Base-by-base conservation (phyloP, 805 yeast genomes). In the Tetrapisispora fleetii region DNA sequence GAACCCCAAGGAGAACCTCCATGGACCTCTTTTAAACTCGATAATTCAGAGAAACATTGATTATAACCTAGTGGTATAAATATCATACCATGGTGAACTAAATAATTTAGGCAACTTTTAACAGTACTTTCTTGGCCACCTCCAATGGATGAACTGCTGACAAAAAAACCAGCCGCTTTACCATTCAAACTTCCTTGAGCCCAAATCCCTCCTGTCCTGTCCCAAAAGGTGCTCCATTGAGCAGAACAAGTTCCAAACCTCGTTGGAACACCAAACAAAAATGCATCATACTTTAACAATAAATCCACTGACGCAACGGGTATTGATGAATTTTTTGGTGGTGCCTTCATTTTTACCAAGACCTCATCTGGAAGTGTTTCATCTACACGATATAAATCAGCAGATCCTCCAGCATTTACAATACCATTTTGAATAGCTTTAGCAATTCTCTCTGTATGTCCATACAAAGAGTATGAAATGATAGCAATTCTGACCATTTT, bases 1-100 rank as follows among this genome's bases (percentile, higher is more conserved):
- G 95, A 85, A 63, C 95, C 95, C 89, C 90, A 88, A 43, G 95
- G 79, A 22, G 90, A 79, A 50, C 85, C 85, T 56, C 95, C 95
- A 62, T 84, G 95, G 45, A 79, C 75, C 69, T 85, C 88, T 5
- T 74, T 77, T 37, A 82, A 58, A 67, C 73, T 74, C 40, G 85
- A 69, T 56, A 81, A 61, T 57, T 75, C 74, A 10, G 76, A 74
- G 64, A 81, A 81, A 10, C 76, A 71, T 52, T 73, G 65, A 54
- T 73, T 76, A 70, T 81, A 86, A 53, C 95, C 95, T 57, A 86
- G 72, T 53, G 95, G 95, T 46, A 86, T 78, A 65, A 67, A 86
- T 50, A 81, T 74, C 66, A 86, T 73, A 58, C 95, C 95, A 57
- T 86, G 95, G 67, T 86, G 95, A 46, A 72, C 76, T 58, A 83